Evolutionary conservation across 2,329 filamentous ascomycete genomes (phyloP).

Genomic region (Stemphylium beticola): DNA sequence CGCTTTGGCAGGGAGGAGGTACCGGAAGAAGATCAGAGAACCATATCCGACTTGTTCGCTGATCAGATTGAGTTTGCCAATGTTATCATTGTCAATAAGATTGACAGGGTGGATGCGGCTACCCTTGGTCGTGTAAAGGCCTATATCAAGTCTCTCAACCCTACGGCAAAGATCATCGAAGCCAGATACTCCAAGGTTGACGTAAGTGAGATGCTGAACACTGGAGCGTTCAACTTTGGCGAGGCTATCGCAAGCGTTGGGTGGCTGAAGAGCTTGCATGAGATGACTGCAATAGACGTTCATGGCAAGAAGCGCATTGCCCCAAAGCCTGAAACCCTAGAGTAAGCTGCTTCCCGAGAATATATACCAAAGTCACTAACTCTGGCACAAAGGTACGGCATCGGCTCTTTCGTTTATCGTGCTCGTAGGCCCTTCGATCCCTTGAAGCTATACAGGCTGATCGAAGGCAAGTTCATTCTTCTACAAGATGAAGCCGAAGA

Average conservation of each 20-base stretch:
- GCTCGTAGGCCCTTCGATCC: slow-evolving; percentile 57
- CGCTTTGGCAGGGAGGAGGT: slow-evolving; percentile 63
- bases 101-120: slow-evolving; percentile 63
- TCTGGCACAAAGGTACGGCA: slow-evolving; percentile 60
- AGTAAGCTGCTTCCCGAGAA: slow-evolving; percentile 50
- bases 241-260: slow-evolving; percentile 69
- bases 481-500: slow-evolving; percentile 60
- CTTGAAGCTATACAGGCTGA: slow-evolving; percentile 48
- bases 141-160: slow-evolving; percentile 69
- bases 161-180: slow-evolving; percentile 68
- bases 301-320: slow-evolving; percentile 62
- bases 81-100: slow-evolving; percentile 74
- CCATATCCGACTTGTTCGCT: slow-evolving; percentile 76
- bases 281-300: slow-evolving; percentile 68
- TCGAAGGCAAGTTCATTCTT: slow-evolving; percentile 54
- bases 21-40: slow-evolving; percentile 71
- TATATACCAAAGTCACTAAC: neutral
- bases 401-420: slow-evolving; percentile 73
- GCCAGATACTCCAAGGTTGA: slow-evolving; percentile 65
- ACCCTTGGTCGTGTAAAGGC: slow-evolving; percentile 58
- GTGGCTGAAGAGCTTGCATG: slow-evolving; percentile 73
- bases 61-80: slow-evolving; percentile 81
- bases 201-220: slow-evolving; percentile 69
- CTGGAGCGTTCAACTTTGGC: slow-evolving; percentile 68
- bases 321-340: slow-evolving; percentile 73